Base-by-base conservation (phyloP, 345 rosid genomes). In the Balakata baccata region DNA sequence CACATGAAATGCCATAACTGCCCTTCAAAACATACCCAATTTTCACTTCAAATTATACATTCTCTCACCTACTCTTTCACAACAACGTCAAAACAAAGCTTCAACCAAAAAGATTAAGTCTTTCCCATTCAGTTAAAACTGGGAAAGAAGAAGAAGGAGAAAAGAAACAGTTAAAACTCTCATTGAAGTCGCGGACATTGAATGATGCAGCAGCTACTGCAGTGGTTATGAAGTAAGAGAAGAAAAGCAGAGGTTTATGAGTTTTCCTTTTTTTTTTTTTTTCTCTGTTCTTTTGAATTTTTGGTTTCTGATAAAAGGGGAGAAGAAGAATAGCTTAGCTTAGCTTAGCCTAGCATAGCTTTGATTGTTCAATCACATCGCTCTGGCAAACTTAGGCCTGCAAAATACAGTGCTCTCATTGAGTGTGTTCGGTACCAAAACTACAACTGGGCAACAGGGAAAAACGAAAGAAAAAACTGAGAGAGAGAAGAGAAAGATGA, bases 281-380 rank as follows among this genome's bases (percentile, higher is more conserved):
- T 64, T 53, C n/a, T 13, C 11, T 8, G 11, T 34, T 65, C 22
- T 45, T 51, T 39, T 39, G 43, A 4, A 62, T 66, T 9, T 34
- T 17, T 10, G 17, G 59, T 61, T 49, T 60, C 61, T 23, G 25
- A 66, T 59, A 11, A 22, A 62, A 45, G 29, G 5, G 66, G 11
- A 43, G 69, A 29, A 29, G 34, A 65, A 49, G 29, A 41, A 79
- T 25, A 74, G 23, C 34, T 29, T 29, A 29, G 34, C 34, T 29
- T 29, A 29, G 34, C 34, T 29, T 69, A 20, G 60, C 60, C 37
- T 62, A 54, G 77, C 66, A n/a, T 65, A 70, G 58, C 66, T 58
- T 78, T 75, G 63, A 16, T 80, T 76, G 97, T 87, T 82, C 81
- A 81, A 85, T 91, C 97, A 89, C 91, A 89, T 88, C 95, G 75